Evolutionary conservation across 192 early-diverging fungal genomes (phyloP).

Genomic region (Entomortierella chlamydospora): DNA sequence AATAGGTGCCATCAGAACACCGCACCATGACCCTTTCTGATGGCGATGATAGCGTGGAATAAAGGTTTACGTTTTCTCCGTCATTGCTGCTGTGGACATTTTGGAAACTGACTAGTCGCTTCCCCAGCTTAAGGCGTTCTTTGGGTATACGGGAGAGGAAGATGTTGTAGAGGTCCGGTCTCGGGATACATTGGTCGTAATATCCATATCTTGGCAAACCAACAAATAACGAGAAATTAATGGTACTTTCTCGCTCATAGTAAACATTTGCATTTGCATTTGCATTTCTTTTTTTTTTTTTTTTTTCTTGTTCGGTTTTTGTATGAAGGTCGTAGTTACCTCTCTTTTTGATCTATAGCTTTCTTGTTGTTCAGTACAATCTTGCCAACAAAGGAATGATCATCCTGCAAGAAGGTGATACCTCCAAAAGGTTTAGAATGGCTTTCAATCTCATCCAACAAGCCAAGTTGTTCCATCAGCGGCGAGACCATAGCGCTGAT

Average conservation of each 20-base stretch:
- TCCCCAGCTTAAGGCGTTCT: constrained; percentile 22
- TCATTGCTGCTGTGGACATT: too few species aligned
- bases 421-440: constrained; percentile 14
- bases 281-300: background rate
- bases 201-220: constrained; percentile 32
- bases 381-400: constrained; percentile 10
- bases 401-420: constrained; percentile 13
- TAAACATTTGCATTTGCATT: too few species aligned
- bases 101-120: constrained; percentile 22
- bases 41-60: background rate
- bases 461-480: constrained; percentile 27
- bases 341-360: constrained; percentile 6
- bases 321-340: too few species aligned
- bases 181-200: constrained; percentile 23
- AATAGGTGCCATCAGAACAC: constrained; percentile 15
- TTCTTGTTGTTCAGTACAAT: constrained; percentile 9
- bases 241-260: too few species aligned
- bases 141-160: constrained; percentile 21
- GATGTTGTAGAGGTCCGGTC: constrained; percentile 26
- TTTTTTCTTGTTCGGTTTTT: background rate
- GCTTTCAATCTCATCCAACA: constrained; percentile 17
- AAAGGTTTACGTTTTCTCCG: background rate
- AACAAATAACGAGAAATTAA: background rate
- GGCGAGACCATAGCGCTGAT: constrained; percentile 23
- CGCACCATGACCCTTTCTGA: constrained; percentile 10